Conservation (phyloP, 2,329 filamentous ascomycete species). For the Colletotrichum siamense region DNA sequence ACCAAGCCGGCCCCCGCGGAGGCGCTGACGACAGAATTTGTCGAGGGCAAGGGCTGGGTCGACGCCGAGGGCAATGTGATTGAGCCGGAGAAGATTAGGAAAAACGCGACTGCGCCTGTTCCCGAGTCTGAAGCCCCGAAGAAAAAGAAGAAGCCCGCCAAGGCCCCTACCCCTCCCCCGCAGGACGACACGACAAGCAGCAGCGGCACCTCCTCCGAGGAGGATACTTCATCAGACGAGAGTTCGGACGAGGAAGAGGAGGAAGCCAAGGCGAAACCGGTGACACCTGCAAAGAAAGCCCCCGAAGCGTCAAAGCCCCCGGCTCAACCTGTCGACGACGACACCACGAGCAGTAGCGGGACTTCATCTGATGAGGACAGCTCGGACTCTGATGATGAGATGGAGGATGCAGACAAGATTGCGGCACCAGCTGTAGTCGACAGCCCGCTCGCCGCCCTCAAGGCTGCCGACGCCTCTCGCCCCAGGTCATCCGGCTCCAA, state of each 20-base stretch:
- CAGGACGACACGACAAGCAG: conserved; percentile 41
- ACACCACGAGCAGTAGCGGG: conserved; percentile 28
- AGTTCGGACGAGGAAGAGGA: conserved; percentile 32
- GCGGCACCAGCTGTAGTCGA: neutral
- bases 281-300: conserved; percentile 7
- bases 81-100: conserved; percentile 58
- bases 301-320: neutral
- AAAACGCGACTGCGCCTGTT: conserved; percentile 23
- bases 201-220: conserved; percentile 40
- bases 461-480: conserved; percentile 38
- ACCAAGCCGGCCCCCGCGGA: conserved; percentile 45
- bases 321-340: conserved; percentile 26
- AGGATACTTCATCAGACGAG: conserved; percentile 35
- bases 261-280: conserved; percentile 15
- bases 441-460: conserved; percentile 19
- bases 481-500: conserved; percentile 58
- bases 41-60: conserved; percentile 89
- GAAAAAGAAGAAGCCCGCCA: conserved; percentile 22
- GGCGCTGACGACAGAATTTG: conserved; percentile 64
- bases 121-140: conserved; percentile 27
- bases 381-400: conserved; percentile 28
- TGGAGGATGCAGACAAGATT: conserved; percentile 19
- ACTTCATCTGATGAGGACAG: conserved; percentile 25
- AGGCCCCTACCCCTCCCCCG: neutral
- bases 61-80: conserved; percentile 79